These are phyloP conservation scores for Decorospora gaudefroyi DNA, from an alignment of 2,329 filamentous ascomycete species.

Conservation along the genomic window DNA sequence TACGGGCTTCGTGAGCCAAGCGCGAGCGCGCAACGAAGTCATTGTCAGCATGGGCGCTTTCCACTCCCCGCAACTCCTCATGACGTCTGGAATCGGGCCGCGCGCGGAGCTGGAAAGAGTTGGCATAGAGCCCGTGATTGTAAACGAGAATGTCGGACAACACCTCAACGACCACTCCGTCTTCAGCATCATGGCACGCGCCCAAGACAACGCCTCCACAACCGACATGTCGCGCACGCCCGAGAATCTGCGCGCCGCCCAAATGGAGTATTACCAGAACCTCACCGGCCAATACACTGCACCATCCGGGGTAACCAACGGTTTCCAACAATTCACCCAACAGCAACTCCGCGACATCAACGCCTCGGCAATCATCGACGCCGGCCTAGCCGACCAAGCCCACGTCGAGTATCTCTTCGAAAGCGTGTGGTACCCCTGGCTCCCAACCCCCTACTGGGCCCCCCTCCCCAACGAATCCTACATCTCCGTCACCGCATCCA, in stretches of 20 bases:
- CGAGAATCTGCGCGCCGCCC: constrained; percentile 31
- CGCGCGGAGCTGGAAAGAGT: constrained; percentile 25
- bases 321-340: constrained; percentile 31
- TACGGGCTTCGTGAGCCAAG: constrained; percentile 31
- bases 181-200: constrained; percentile 36
- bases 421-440: constrained; percentile 30
- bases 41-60: constrained; percentile 44
- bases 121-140: constrained; percentile 26
- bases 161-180: constrained; percentile 33
- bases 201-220: constrained; percentile 26
- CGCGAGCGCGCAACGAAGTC: constrained; percentile 37
- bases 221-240: constrained; percentile 31
- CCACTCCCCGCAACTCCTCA: constrained; percentile 47
- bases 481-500: constrained; percentile 39
- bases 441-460: constrained; percentile 38
- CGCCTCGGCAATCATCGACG: constrained; percentile 22
- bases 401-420: constrained; percentile 38
- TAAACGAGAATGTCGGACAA: constrained; percentile 43
- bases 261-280: constrained; percentile 34
- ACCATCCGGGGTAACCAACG: constrained; percentile 41
- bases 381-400: constrained; percentile 31
- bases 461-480: constrained; percentile 41
- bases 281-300: constrained; percentile 39
- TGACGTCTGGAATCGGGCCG: constrained; percentile 48
- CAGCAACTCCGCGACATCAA: constrained; percentile 26